These are phyloP conservation scores for Trifolium repens DNA, from an alignment of 306 rosid species.

Conservation along the genomic window DNA sequence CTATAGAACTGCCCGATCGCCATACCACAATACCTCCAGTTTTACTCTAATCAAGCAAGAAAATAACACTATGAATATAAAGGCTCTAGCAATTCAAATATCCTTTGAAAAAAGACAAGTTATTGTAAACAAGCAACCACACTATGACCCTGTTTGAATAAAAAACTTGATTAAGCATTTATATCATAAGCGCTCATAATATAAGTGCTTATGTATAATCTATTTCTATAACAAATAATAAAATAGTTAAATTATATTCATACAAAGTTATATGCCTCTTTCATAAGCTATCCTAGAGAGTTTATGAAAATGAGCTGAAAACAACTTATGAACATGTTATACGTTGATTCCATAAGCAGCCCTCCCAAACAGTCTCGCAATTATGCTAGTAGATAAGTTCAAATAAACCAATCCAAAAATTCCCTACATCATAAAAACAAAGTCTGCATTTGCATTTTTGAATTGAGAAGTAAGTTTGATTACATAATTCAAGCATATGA, in stretches of 20 bases:
- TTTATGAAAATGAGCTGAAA: too few relatives aligned
- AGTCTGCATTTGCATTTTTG: too few relatives aligned
- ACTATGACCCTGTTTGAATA: background rate
- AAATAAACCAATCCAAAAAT: background rate
- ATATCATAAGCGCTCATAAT: background rate
- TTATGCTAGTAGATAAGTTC: background rate
- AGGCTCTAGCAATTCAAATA: constrained; percentile 37
- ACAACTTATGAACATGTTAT: background rate
- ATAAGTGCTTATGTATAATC: background rate
- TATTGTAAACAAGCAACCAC: background rate
- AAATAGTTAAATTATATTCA: background rate
- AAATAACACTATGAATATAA: constrained; percentile 38
- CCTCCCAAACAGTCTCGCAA: background rate
- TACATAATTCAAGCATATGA: too few relatives aligned
- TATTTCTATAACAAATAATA: background rate
- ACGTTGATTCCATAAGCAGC: background rate
- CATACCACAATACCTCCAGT: constrained; percentile 90
- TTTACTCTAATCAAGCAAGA: constrained; percentile 60
- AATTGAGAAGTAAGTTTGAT: too few relatives aligned
- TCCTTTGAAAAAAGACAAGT: constrained; percentile 1
- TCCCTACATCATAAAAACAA: too few relatives aligned
- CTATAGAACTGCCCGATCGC: constrained; percentile 89
- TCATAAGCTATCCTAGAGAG: background rate
- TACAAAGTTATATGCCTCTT: background rate
- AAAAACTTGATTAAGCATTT: background rate